Evolutionary conservation across 1,139 yeast genomes (phyloP).

Genomic region (Hansenula sp.): DNA sequence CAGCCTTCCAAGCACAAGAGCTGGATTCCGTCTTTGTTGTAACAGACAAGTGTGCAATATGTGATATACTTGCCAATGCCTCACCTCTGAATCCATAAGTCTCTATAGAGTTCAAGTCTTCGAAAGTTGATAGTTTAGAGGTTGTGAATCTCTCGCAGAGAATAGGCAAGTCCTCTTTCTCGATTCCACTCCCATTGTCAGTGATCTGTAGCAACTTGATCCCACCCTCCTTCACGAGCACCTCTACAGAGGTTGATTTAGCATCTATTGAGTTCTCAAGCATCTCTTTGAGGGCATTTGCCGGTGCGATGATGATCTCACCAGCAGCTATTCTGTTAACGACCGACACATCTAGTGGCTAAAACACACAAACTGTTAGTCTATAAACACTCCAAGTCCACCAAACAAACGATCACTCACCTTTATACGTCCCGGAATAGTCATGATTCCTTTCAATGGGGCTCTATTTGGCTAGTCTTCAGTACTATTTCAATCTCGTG

Average conservation of each 20-base stretch:
- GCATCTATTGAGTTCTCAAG: conserved; percentile 83
- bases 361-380: neutral
- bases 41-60: conserved; percentile 65
- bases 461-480: too few species aligned
- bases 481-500: too few species aligned
- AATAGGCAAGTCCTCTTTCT: conserved; percentile 49
- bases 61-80: conserved; percentile 69
- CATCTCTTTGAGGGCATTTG: conserved; percentile 76
- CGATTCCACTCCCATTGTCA: conserved; percentile 79
- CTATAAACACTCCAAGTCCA: neutral
- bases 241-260: conserved; percentile 53
- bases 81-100: conserved; percentile 85
- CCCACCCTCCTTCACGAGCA: conserved; percentile 64
- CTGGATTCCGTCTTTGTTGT: conserved; percentile 63
- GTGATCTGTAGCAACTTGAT: conserved; percentile 54
- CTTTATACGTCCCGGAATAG: conserved; percentile 3
- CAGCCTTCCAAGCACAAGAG: conserved; percentile 64
- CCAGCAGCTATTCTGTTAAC: conserved; percentile 96
- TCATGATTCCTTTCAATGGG: too few species aligned
- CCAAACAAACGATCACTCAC: neutral
- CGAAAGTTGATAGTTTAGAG: conserved; percentile 52
- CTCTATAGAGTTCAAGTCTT: conserved; percentile 43
- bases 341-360: conserved; percentile 53
- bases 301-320: conserved; percentile 90
- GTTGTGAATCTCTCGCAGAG: conserved; percentile 70